These are phyloP conservation scores for Mucor ambiguus DNA, from an alignment of 371 early-diverging fungal species.

Conservation along the genomic window DNA sequence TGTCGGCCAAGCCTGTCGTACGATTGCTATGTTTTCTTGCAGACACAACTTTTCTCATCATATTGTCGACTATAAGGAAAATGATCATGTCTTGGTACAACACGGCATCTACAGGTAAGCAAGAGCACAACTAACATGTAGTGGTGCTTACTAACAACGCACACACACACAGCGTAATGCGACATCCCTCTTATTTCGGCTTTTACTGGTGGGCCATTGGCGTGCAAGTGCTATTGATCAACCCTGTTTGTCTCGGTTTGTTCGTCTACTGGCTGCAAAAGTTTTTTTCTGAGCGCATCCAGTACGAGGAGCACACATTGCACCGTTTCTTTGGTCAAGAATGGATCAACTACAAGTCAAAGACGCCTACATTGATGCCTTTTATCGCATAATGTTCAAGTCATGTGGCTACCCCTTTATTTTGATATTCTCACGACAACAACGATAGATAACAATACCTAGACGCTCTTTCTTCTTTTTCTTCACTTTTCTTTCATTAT, in stretches of 20 bases:
- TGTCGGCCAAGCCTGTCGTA: conserved; percentile 69
- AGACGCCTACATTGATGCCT: conserved; percentile 47
- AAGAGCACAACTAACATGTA: background rate
- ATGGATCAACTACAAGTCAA: conserved; percentile 50
- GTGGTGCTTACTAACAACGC: background rate
- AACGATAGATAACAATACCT: background rate
- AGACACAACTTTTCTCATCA: conserved; percentile 81
- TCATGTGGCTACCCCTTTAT: background rate
- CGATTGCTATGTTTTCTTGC: conserved; percentile 80
- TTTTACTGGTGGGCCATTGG: conserved; percentile 87
- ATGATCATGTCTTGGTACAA: conserved; percentile 74
- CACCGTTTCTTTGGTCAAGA: conserved; percentile 79
- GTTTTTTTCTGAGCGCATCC: conserved; percentile 79
- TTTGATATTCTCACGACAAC: background rate
- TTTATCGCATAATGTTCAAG: conserved; percentile 29
- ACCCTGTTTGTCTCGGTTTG: conserved; percentile 71
- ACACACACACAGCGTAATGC: conserved; percentile 51
- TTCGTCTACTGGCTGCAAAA: conserved; percentile 64
- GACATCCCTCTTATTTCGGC: conserved; percentile 92
- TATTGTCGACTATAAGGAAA: conserved; percentile 65
- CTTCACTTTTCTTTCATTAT: conserved; percentile 2
- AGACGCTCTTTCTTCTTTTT: conserved; percentile 3
- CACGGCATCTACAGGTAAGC: conserved; percentile 76
- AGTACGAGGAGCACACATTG: conserved; percentile 74
- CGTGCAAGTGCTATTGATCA: conserved; percentile 69